phyloP scores from a whole-genome alignment of 768 basidiomycete species.

The Suillus variegatus region DNA sequence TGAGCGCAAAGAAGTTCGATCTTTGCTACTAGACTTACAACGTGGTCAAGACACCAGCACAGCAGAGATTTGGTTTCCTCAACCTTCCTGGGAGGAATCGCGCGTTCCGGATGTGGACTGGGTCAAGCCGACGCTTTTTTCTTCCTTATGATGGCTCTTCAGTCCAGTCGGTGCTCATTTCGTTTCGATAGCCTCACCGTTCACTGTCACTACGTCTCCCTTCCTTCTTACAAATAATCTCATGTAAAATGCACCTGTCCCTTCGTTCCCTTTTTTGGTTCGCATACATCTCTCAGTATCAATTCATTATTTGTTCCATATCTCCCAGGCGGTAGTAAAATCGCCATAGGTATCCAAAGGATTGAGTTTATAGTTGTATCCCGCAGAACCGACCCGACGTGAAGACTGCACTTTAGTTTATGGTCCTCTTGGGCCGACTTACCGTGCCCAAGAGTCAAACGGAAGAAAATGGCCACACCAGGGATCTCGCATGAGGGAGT shows the following conservation, averaged over 20 bases:
- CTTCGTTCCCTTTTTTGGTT: not conserved
- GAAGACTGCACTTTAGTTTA: not conserved
- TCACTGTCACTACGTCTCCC: not conserved
- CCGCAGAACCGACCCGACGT: not conserved
- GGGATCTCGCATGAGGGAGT: no score
- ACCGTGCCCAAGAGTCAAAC: no score
- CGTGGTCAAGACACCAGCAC: not conserved
- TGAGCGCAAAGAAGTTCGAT: not conserved
- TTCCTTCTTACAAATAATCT: not conserved
- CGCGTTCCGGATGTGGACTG: no score
- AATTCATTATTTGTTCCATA: not conserved
- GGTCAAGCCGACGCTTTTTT: no score
- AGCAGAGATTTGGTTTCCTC: no score
- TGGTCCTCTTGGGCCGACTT: not conserved
- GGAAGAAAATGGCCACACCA: no score
- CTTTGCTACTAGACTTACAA: not conserved
- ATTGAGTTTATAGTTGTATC: not conserved
- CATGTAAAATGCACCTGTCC: not conserved
- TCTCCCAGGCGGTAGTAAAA: not conserved
- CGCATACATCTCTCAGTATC: not conserved
- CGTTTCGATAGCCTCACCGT: not conserved
- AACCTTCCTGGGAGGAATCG: no score
- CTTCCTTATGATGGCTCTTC: not conserved
- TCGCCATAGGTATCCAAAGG: not conserved
- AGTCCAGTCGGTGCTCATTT: not conserved